phyloP scores from a whole-genome alignment of 208 protist genomes.

The Sergeia podlipaevii region DNA sequence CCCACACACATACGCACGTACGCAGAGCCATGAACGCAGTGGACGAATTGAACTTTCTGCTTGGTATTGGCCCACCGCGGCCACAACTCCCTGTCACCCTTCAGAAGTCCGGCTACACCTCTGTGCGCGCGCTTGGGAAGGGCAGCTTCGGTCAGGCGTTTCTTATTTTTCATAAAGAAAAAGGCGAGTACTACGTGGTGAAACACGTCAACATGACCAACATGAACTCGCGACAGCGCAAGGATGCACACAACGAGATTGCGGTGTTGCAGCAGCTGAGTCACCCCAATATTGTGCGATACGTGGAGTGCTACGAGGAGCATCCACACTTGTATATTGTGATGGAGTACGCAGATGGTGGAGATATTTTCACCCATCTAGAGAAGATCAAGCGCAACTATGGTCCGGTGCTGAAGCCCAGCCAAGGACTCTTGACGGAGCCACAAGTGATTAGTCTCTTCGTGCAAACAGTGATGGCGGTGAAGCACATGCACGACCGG shows the following conservation, averaged over 20 bases:
- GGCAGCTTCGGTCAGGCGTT: constrained; percentile 84
- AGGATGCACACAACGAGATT: constrained; percentile 84
- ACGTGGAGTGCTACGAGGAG: constrained; percentile 83
- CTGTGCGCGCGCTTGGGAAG: constrained; percentile 76
- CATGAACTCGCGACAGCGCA: constrained; percentile 65
- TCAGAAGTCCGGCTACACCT: constrained; percentile 53
- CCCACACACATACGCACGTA: neutral
- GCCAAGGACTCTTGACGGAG: constrained; percentile 40
- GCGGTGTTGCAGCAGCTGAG: constrained; percentile 74
- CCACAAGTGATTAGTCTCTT: constrained; percentile 73
- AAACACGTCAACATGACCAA: constrained; percentile 83
- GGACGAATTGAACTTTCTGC: constrained; percentile 83
- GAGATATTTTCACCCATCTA: constrained; percentile 74
- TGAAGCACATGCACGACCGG: constrained; percentile 89
- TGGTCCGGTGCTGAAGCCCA: neutral
- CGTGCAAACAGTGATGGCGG: constrained; percentile 80
- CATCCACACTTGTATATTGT: constrained; percentile 84
- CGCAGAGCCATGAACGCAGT: constrained; percentile 65
- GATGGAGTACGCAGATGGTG: constrained; percentile 90
- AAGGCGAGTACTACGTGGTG: constrained; percentile 63
- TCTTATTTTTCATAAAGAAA: constrained; percentile 61
- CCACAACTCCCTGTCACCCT: constrained; percentile 73
- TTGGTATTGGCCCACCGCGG: constrained; percentile 74
- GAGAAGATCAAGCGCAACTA: constrained; percentile 11
- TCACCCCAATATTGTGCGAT: constrained; percentile 87